A percentile compares a stretch with the other conserved stretches of the same genome.
These are phyloP conservation scores for Hyphodiscus hymeniophilus DNA, from an alignment of 495 filamentous ascomycete genomes.

Conservation along the genomic window DNA sequence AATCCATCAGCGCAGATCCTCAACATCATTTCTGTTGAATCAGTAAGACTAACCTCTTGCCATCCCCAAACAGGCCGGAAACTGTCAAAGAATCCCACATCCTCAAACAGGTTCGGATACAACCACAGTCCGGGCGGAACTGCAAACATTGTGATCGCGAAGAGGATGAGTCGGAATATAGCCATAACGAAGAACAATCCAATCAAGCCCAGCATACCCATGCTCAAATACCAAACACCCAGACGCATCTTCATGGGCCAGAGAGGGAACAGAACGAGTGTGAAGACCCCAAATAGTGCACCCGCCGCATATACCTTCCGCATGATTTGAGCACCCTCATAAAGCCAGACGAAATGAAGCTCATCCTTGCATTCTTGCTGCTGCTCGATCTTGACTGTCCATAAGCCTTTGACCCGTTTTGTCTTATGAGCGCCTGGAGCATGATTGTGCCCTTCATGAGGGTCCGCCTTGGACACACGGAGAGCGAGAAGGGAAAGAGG, in stretches of 20 bases:
- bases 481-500: conserved; percentile 93
- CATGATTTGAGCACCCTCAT: conserved; percentile 89
- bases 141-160: conserved; percentile 81
- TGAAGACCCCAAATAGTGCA: conserved; percentile 72
- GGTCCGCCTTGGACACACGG: conserved; percentile 78
- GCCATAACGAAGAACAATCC: conserved; percentile 97
- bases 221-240: conserved; percentile 96
- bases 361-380: conserved; percentile 89
- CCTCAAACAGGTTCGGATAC: conserved; percentile 96
- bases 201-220: conserved; percentile 85
- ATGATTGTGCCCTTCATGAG: conserved; percentile 66
- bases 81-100: conserved; percentile 96
- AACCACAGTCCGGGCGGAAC: conserved; percentile 88
- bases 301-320: conserved; percentile 83
- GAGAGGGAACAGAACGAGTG: conserved; percentile 88
- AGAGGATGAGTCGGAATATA: conserved; percentile 92
- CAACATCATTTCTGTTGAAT: neutral
- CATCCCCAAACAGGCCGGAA: conserved; percentile 97
- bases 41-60: conserved; percentile 68
- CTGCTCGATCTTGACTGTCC: conserved; percentile 94
- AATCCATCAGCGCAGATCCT: conserved; percentile 4
- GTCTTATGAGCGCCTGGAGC: conserved; percentile 55
- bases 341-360: conserved; percentile 95
- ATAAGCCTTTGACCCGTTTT: conserved; percentile 90
- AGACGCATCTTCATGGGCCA: conserved; percentile 89